Conservation (phyloP, 2,329 filamentous ascomycete genomes). For the Calonectria naviculata region DNA sequence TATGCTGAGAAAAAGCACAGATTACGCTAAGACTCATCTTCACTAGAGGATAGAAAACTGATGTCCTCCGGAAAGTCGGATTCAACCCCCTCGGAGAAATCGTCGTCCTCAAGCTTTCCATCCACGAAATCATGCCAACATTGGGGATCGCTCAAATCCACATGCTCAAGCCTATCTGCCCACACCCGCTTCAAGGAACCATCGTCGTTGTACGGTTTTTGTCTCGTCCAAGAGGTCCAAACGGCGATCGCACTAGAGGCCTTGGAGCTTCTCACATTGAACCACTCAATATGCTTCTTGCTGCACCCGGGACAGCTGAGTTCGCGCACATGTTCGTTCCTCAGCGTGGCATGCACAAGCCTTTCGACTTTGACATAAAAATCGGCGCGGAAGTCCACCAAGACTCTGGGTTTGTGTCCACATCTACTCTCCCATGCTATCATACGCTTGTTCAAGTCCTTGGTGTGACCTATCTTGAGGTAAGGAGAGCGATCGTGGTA, state of each 20-base stretch:
- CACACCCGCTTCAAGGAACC: conserved; percentile 38
- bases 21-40: conserved; percentile 12
- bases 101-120: conserved; percentile 27
- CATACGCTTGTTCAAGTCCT: conserved; percentile 37
- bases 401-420: conserved; percentile 34
- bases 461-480: conserved; percentile 46
- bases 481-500: conserved; percentile 25
- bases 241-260: conserved; percentile 32
- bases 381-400: conserved; percentile 25
- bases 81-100: conserved; percentile 15
- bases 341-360: conserved; percentile 43
- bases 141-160: conserved; percentile 37
- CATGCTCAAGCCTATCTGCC: conserved; percentile 30
- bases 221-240: conserved; percentile 43
- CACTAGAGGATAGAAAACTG: conserved; percentile 21
- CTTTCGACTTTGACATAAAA: conserved; percentile 42
- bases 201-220: conserved; percentile 41
- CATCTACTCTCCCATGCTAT: conserved; percentile 34
- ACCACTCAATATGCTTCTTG: conserved; percentile 42
- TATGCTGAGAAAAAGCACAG: neutral
- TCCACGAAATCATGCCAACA: conserved; percentile 41
- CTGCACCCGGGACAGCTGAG: conserved; percentile 36
- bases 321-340: conserved; percentile 39
- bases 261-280: conserved; percentile 29
- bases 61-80: conserved; percentile 19